Base-by-base conservation (phyloP, 192 early-diverging fungal species). In the Coemansia sp. region DNA sequence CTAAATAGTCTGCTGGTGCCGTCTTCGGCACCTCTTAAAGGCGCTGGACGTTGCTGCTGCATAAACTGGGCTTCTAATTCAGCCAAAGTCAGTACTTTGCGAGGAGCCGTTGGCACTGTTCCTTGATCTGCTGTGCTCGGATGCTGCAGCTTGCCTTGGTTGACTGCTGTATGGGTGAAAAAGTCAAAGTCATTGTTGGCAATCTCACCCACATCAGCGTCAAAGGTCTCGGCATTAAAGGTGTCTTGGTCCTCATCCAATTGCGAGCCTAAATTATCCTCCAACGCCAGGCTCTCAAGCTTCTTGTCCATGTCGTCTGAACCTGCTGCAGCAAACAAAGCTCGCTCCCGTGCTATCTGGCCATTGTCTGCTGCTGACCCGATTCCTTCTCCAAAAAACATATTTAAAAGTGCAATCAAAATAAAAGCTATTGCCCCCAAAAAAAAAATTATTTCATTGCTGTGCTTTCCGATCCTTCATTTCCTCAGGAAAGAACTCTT, bases 161-260 rank as follows among this genome's bases (percentile, higher is more conserved):
- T 46, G 44, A 21, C 44, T 21, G 18, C 19, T 18, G 84, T 88
- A 50, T 72, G 85, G 21, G 64, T 68, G 49, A 78, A 81, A 79
- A 88, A 91, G 73, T 91, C 89, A 73, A 90, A 91, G 14, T 72
- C 70, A n/a, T 51, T 38, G 23, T 40, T 46, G 18, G 80, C 46
- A 64, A 83, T 74, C 38, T 79, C 80, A 23, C 43, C 45, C 3
- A 63, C 64, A 47, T 60, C 70, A 12, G 57, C 79, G 41, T 81
- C 83, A 82, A 91, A 91, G 0, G 89, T 91, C 61, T 88, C 82
- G 57, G 83, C 83, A 51, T 91, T 91, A 39, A 81, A 79, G 52
- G 84, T 81, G 61, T 91, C 89, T 33, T 78, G 68, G 47, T 68
- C 81, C 51, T 91, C 87, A 20, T 84, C 79, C 4, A 91, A 71